Base-by-base conservation (phyloP, 305 asterid genomes). In the Euphrasia arctica region DNA sequence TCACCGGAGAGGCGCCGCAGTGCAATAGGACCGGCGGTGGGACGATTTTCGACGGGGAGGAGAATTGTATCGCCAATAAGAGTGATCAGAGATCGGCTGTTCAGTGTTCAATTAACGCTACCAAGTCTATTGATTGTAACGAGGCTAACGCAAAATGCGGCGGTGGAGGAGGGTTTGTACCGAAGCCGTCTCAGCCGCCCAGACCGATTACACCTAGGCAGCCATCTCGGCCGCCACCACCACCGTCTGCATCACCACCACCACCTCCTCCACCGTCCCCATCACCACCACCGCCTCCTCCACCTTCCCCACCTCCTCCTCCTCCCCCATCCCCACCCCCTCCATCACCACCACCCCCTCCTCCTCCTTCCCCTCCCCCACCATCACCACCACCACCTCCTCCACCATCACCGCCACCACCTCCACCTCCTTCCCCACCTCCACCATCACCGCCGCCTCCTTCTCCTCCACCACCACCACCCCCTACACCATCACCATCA, bases 41-140 rank as follows among this genome's bases (percentile, higher is more conserved):
- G 22, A 27, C 51, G 39, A 67, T 74, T 4, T 28, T 54, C 2
- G 87, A 90, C 52, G 96, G 88, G 6, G 60, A 39, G 60, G 63
- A 82, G 75, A 90, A 90, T 68, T 90, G 97, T 45, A 77, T 90
- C 63, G 70, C 89, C 13, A 82, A 73, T 15, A 81, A 83, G 81
- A 76, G 72, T 4, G 48, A 73, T 62, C 97, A 88, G 71, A 80
- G 93, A 73, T 72, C 86, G 4, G 76, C 73, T 5, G 64, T 54
- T 56, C 93, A 87, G 59, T 85, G 96, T 64, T 70, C 88, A 1
- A 84, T 92, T 0, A 78, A 78, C 4, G 85, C 70, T 10, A 91
- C 97, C 5, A 86, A 78, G 75, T 87, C 88, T 1, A 77, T 67
- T 48, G 95, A 90, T 58, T 90, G 95, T 67, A 79, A 82, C 28